Evolutionary conservation across 768 basidiomycete species (phyloP).

Genomic region (Mycena olivaceomarginata): DNA sequence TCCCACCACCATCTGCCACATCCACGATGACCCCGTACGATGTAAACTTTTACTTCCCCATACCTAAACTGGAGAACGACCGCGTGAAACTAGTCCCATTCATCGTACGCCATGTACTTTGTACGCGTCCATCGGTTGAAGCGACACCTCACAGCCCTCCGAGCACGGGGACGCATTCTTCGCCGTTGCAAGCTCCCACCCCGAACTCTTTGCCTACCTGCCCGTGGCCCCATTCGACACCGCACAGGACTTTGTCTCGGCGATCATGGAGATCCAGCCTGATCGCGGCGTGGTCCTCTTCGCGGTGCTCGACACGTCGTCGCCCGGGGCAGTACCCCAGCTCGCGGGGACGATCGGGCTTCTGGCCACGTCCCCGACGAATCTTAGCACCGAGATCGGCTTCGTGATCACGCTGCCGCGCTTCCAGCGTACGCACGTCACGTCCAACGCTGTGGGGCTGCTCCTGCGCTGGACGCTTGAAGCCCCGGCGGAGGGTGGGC

Average conservation of each 20-base stretch:
- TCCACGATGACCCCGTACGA: slow-evolving; percentile 48
- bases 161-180: slow-evolving; percentile 66
- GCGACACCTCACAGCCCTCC: slow-evolving; percentile 58
- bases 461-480: slow-evolving; percentile 70
- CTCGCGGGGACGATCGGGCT: slow-evolving; percentile 75
- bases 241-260: slow-evolving; percentile 57
- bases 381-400: slow-evolving; percentile 74
- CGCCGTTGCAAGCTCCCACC: slow-evolving; percentile 54
- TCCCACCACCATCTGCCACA: neutral
- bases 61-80: slow-evolving; percentile 67
- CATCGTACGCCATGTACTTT: slow-evolving; percentile 55
- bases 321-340: slow-evolving; percentile 34
- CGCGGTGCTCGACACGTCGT: slow-evolving; percentile 68
- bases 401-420: slow-evolving; percentile 71
- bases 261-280: slow-evolving; percentile 60
- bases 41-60: slow-evolving; percentile 70
- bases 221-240: slow-evolving; percentile 54
- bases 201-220: slow-evolving; percentile 67
- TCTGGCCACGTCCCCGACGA: slow-evolving; percentile 62
- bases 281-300: slow-evolving; percentile 64
- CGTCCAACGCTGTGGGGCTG: slow-evolving; percentile 71
- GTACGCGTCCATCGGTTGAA: neutral
- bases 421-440: slow-evolving; percentile 81
- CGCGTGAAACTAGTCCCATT: slow-evolving; percentile 72
- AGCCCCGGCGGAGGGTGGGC: slow-evolving; percentile 61